phyloP scores from a whole-genome alignment of 495 filamentous ascomycete genomes.

The Bathelium albidoporum region DNA sequence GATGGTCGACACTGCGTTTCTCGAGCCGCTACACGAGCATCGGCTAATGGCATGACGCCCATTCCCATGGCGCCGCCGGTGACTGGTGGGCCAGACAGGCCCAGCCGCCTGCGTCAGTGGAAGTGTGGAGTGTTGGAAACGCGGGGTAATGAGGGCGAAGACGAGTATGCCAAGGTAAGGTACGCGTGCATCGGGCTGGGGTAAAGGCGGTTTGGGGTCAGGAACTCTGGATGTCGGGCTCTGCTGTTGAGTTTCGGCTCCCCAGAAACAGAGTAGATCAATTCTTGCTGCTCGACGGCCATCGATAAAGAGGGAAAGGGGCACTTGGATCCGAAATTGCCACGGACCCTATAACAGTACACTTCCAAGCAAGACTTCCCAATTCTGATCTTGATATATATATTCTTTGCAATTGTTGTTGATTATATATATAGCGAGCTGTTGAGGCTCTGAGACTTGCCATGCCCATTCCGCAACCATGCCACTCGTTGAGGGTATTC shows the following conservation, averaged over 20 bases:
- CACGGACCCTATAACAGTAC: too few relatives aligned
- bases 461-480: not conserved
- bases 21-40: not conserved
- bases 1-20: not conserved
- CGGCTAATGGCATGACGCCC: not conserved
- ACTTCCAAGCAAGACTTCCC: too few relatives aligned
- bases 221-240: too few relatives aligned
- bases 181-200: not conserved
- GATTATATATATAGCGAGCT: not conserved
- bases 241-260: too few relatives aligned
- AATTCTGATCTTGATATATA: too few relatives aligned
- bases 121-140: not conserved
- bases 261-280: too few relatives aligned
- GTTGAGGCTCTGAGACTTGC: not conserved
- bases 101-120: constrained; percentile 1
- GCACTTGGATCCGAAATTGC: too few relatives aligned
- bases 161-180: not conserved
- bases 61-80: not conserved
- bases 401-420: not conserved
- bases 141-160: not conserved
- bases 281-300: too few relatives aligned
- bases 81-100: not conserved
- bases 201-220: too few relatives aligned
- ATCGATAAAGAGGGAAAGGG: too few relatives aligned
- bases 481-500: not conserved